phyloP scores from a whole-genome alignment of 306 rosid species.

The Vigna mungo region DNA sequence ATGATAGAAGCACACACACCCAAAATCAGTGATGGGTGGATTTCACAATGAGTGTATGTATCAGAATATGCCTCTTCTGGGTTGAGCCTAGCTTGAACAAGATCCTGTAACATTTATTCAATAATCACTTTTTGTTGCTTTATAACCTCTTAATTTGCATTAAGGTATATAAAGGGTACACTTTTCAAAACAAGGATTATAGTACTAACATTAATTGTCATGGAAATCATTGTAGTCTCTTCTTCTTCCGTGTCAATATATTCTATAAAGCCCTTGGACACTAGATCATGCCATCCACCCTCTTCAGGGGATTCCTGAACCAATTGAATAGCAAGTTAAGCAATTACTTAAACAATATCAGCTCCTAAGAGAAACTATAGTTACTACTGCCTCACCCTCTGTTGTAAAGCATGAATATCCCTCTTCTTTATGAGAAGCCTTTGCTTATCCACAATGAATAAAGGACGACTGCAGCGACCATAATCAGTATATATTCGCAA shows the following conservation, averaged over 20 bases:
- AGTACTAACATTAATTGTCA: constrained; percentile 88
- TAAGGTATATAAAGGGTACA: constrained; percentile 1
- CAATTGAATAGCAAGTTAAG: constrained; percentile 33
- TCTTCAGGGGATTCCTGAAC: constrained; percentile 92
- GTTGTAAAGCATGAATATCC: constrained; percentile 89
- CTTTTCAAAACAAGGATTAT: constrained; percentile 36
- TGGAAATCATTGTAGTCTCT: constrained; percentile 99
- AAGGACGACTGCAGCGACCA: constrained; percentile 99
- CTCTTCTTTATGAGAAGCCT: constrained; percentile 95
- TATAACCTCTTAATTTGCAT: constrained; percentile 31
- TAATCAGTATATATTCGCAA: constrained; percentile 95
- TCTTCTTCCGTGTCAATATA: constrained; percentile 98
- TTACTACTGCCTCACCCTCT: constrained; percentile 73
- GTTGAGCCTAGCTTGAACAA: constrained; percentile 85
- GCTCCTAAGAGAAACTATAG: neutral
- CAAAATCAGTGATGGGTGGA: constrained; percentile 93
- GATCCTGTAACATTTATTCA: constrained; percentile 69
- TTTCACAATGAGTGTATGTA: constrained; percentile 95
- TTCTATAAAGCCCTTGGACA: constrained; percentile 88
- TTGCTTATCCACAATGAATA: constrained; percentile 96
- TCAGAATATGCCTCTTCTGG: constrained; percentile 95
- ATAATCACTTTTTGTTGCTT: constrained; percentile 21
- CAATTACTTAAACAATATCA: constrained; percentile 22
- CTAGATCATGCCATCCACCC: constrained; percentile 98
- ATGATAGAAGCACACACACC: constrained; percentile 99